Evolutionary conservation across 2,329 filamentous ascomycete species (phyloP).

Genomic region (Cercospora berteroae): DNA sequence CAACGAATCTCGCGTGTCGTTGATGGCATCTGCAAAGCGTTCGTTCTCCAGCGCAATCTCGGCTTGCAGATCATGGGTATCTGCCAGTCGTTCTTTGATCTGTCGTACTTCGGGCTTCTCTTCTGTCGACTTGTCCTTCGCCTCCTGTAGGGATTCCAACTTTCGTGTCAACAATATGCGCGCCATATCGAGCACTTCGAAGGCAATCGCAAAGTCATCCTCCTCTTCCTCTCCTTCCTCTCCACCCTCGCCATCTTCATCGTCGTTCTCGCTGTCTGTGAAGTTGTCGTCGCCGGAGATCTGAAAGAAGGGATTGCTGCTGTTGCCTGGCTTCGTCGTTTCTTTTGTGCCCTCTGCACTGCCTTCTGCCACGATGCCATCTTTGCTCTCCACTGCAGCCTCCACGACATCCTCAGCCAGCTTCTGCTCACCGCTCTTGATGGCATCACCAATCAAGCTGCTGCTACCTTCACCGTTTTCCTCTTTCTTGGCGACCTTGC

Average conservation of each 20-base stretch:
- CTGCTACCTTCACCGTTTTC: conserved; percentile 25
- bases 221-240: conserved; percentile 52
- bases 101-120: conserved; percentile 50
- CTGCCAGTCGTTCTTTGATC: conserved; percentile 81
- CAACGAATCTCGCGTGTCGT: conserved; percentile 75
- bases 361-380: conserved; percentile 42
- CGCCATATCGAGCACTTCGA: conserved; percentile 62
- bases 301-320: conserved; percentile 79
- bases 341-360: conserved; percentile 45
- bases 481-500: conserved; percentile 35
- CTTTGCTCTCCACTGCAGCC: conserved; percentile 46
- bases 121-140: conserved; percentile 45
- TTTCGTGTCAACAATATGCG: conserved; percentile 60
- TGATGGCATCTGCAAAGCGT: conserved; percentile 82
- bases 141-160: conserved; percentile 49
- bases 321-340: conserved; percentile 42
- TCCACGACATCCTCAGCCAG: conserved; percentile 43
- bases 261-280: conserved; percentile 69
- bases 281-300: conserved; percentile 95
- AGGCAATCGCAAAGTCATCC: conserved; percentile 63
- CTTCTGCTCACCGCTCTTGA: conserved; percentile 42
- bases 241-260: conserved; percentile 44
- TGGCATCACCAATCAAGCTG: conserved; percentile 32
- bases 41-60: conserved; percentile 98
- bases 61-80: conserved; percentile 89